phyloP scores from a whole-genome alignment of 225 moss, liverwort and hornwort genomes.

The Takakia lepidozioides region DNA sequence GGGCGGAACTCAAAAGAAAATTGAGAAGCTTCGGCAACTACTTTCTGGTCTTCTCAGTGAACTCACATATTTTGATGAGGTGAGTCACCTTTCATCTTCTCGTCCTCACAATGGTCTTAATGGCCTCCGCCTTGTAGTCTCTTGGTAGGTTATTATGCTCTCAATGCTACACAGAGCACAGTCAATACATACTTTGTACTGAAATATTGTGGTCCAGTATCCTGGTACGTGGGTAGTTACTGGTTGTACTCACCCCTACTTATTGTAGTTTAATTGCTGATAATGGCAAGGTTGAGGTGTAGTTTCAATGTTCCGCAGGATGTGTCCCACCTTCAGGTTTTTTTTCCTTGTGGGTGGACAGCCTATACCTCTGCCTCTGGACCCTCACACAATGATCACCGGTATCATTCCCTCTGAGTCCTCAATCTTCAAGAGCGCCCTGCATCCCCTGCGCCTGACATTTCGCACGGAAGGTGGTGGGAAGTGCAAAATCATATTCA shows the following conservation, averaged over 20 bases:
- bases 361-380: constrained; percentile 80
- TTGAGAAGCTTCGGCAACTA: constrained; percentile 78
- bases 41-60: constrained; percentile 87
- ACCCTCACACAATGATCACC: constrained; percentile 81
- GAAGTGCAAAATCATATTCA: constrained; percentile 84
- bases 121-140: too few relatives aligned
- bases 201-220: too few relatives aligned
- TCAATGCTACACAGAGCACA: too few relatives aligned
- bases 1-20: constrained; percentile 79
- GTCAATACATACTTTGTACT: too few relatives aligned
- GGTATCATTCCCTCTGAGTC: constrained; percentile 85
- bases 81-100: too few relatives aligned
- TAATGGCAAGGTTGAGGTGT: too few relatives aligned
- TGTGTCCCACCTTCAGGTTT: background rate
- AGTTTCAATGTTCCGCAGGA: background rate
- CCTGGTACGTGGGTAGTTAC: too few relatives aligned
- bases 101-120: too few relatives aligned
- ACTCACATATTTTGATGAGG: constrained; percentile 87
- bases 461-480: constrained; percentile 63
- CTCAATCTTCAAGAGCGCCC: constrained; percentile 75
- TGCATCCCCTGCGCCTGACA: constrained; percentile 71
- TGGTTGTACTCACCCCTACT: too few relatives aligned
- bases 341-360: constrained; percentile 17
- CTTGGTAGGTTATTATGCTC: too few relatives aligned
- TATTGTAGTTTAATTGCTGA: too few relatives aligned